A percentile compares a stretch with the other conserved stretches of the same genome.
These are phyloP conservation scores for Sporisorium graminicola DNA, from an alignment of 1,284 basidiomycete genomes.

Conservation along the genomic window DNA sequence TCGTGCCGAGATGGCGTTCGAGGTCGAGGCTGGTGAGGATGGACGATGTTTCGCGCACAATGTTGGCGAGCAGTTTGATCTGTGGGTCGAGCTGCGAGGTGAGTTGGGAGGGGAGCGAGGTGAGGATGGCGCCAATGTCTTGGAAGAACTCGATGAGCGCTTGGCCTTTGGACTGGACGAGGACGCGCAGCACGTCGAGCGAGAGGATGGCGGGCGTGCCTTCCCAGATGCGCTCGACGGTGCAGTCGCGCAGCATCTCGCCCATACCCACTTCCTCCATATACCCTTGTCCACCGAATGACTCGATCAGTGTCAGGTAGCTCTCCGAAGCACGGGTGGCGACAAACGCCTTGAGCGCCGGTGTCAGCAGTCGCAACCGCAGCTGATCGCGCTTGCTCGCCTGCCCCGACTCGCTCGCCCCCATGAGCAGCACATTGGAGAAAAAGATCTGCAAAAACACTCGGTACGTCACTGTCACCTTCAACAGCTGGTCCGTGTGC, in stretches of 20 bases:
- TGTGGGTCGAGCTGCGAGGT: slow-evolving; percentile 4
- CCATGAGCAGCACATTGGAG: slow-evolving; percentile 93
- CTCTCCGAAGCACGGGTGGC: slow-evolving; percentile 77
- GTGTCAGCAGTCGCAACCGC: slow-evolving; percentile 78
- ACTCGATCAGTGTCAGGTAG: slow-evolving; percentile 81
- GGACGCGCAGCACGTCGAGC: slow-evolving; percentile 76
- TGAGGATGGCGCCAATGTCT: slow-evolving; percentile 60
- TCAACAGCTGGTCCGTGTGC: slow-evolving; percentile 71
- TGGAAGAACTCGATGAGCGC: slow-evolving; percentile 71
- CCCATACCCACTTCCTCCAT: slow-evolving; percentile 78
- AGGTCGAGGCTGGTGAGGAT: slow-evolving; percentile 21
- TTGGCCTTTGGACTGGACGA: slow-evolving; percentile 71
- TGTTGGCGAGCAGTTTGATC: slow-evolving; percentile 18
- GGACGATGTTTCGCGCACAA: slow-evolving; percentile 10
- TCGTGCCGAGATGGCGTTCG: slow-evolving; percentile 22
- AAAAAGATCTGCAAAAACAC: slow-evolving; percentile 81
- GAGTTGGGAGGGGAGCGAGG: slow-evolving; percentile 12
- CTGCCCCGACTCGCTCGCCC: slow-evolving; percentile 89
- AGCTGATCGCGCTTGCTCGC: slow-evolving; percentile 95
- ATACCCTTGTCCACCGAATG: slow-evolving; percentile 82
- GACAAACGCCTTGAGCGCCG: slow-evolving; percentile 79
- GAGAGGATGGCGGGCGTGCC: slow-evolving; percentile 76
- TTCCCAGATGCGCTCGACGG: slow-evolving; percentile 87
- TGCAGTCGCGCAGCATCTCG: slow-evolving; percentile 75
- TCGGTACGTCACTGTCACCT: slow-evolving; percentile 74